These are phyloP conservation scores for Corynascus novoguineensis DNA, from an alignment of 495 filamentous ascomycete species.

Conservation along the genomic window DNA sequence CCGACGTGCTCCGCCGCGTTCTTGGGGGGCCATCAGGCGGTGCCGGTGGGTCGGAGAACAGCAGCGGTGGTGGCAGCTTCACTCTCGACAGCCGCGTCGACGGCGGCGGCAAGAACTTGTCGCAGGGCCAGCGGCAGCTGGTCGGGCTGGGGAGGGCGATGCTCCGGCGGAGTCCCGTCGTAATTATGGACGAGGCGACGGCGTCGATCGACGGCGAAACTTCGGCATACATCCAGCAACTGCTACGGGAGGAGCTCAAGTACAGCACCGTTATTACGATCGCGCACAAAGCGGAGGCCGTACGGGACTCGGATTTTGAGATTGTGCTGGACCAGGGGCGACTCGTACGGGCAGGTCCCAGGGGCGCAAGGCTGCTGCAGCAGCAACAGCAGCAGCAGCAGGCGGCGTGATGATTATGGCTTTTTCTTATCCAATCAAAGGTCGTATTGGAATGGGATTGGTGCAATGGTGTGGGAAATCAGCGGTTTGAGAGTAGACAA, in stretches of 20 bases:
- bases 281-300: constrained; percentile 76
- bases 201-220: constrained; percentile 77
- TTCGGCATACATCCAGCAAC: constrained; percentile 67
- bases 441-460: background rate
- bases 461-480: background rate
- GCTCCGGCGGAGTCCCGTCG: constrained; percentile 52
- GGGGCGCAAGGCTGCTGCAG: background rate
- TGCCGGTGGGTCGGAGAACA: constrained; percentile 9
- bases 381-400: no score
- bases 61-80: constrained; percentile 22
- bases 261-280: constrained; percentile 82
- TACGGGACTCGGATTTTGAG: constrained; percentile 69
- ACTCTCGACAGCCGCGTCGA: constrained; percentile 45
- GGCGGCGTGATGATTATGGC: no score
- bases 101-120: constrained; percentile 54
- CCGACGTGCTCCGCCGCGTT: constrained; percentile 40
- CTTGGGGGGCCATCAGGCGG: no score
- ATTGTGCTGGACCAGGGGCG: constrained; percentile 64
- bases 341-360: constrained; percentile 33
- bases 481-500: no score
- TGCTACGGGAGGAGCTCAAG: constrained; percentile 67
- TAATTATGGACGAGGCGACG: constrained; percentile 77
- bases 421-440: no score
- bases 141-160: constrained; percentile 55
- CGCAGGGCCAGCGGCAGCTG: constrained; percentile 57